Conservation (phyloP, 306 rosid genomes). For the Glycine latifolia region DNA sequence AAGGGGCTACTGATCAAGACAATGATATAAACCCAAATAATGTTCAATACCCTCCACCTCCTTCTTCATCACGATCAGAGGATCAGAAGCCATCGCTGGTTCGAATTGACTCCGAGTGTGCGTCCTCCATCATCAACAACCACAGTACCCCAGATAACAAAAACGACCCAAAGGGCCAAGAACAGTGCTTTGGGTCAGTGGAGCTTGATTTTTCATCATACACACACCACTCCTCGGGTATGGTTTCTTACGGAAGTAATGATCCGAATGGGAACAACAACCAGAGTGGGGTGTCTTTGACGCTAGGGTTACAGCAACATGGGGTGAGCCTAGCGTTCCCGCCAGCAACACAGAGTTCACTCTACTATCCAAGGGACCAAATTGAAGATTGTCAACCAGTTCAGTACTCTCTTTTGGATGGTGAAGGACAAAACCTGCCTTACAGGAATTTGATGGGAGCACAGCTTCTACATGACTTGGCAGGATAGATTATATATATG, state of each 20-base stretch:
- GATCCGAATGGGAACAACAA: slow-evolving; percentile 39
- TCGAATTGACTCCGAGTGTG: slow-evolving; percentile 71
- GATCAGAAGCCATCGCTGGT: slow-evolving; percentile 72
- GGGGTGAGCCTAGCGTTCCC: slow-evolving; percentile 78
- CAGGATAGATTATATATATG: slow-evolving; percentile 46
- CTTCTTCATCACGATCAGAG: slow-evolving; percentile 29
- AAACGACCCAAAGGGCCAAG: slow-evolving; percentile 47
- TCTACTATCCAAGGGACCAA: slow-evolving; percentile 74
- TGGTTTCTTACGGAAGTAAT: slow-evolving; percentile 40
- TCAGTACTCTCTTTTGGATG: slow-evolving; percentile 81
- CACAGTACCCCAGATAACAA: slow-evolving; percentile 45
- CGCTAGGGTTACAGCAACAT: slow-evolving; percentile 91
- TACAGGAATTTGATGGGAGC: slow-evolving; percentile 89
- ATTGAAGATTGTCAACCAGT: slow-evolving; percentile 74
- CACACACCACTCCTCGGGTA: slow-evolving; percentile 49
- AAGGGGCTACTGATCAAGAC: slow-evolving; percentile 49
- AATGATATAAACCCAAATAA: slow-evolving; percentile 39
- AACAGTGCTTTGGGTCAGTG: slow-evolving; percentile 58
- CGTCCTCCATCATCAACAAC: slow-evolving; percentile 67
- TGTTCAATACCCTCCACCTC: slow-evolving; percentile 31
- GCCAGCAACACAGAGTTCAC: slow-evolving; percentile 56
- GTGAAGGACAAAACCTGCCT: slow-evolving; percentile 71
- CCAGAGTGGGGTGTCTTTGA: slow-evolving; percentile 70
- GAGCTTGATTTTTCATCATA: slow-evolving; percentile 81
- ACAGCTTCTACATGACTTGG: slow-evolving; percentile 82